Evolutionary conservation across 2,329 filamentous ascomycete species (phyloP), one percentile per base, ranked within the genome.

Genomic region (Spiromastix sp.): DNA sequence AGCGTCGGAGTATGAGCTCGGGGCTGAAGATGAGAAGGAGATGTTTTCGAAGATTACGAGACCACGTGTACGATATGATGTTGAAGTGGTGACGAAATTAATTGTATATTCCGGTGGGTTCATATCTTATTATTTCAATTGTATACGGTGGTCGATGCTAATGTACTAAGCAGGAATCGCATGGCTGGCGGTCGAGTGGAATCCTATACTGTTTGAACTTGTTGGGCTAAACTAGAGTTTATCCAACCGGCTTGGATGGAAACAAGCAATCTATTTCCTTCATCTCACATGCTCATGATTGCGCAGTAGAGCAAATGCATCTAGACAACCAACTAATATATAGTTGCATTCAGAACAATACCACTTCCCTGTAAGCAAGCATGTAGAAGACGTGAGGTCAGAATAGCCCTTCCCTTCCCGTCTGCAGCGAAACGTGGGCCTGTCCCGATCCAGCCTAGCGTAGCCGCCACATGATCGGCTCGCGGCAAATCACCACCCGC

Each of bases 21-120:
- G 66, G 20, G 58, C 60, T 29, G 49, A 57, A 19, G 77, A 77
- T 31, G 80, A 86, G 56, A 72, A 70, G 47, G 82, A 93, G 54
- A 79, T 96, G 57, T 95, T 96, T 58, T 81, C 79, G 29, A 77
- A 72, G 53, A 69, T 96, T 37, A 79, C 86, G 43, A 85, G 81
- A 61, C 86, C 91, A 32, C 77, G 91, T 46, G 87, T 95, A 40
- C 72, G 87, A 48, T 98, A 96, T 53, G 91, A 98, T 60, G 89
- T 96, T n/a, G 91, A 98, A 60, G 89, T 98, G 25, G 82, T 98
- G 24, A 96, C 91, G 4, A 96, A 95, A 63, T 61, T 98, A 41
- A 82, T 98, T 49, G 85, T 98, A 16, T 98, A 98, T 64, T 74
- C 81, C 40, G 91, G 89, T 85, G 64, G 59, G 77, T 63, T 16